Conservation (phyloP, 768 basidiomycete genomes). For the Amanita pallidorosea region DNA sequence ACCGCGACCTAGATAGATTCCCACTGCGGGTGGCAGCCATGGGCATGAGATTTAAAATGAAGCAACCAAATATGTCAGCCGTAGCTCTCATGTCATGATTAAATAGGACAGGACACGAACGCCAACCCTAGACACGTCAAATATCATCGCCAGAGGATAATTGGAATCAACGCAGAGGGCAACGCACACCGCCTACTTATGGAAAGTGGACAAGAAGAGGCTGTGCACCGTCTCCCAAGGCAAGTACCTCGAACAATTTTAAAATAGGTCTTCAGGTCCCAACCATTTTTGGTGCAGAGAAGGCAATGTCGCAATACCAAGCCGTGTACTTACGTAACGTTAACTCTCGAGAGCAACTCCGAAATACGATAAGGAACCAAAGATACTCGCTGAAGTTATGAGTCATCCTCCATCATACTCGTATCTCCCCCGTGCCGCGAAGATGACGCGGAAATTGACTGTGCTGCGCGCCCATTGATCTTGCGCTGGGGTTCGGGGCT, state of each 20-base stretch:
- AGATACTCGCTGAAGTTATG: constrained; percentile 3
- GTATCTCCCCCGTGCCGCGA: constrained; percentile 14
- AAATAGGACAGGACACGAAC: neutral
- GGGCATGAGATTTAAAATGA: neutral
- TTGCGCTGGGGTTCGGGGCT: constrained; percentile 3
- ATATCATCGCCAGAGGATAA: neutral
- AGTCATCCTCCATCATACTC: constrained; percentile 21
- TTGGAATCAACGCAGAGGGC: neutral
- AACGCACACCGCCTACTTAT: neutral
- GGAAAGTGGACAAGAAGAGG: neutral
- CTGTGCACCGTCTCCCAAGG: neutral
- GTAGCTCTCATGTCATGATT: neutral
- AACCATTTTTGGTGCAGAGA: neutral
- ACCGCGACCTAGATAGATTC: neutral
- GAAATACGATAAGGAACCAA: neutral
- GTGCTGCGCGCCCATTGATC: constrained; percentile 3
- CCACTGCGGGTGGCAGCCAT: neutral
- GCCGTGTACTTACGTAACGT: neutral
- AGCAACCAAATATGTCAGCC: too few species aligned
- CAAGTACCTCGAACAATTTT: neutral
- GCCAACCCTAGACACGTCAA: neutral
- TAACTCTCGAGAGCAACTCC: neutral
- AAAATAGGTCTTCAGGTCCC: neutral
- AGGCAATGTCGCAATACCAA: neutral
- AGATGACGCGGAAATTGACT: constrained; percentile 8